Evolutionary conservation across 2,329 filamentous ascomycete genomes (phyloP).

Genomic region (Keithomyces neogunnii): DNA sequence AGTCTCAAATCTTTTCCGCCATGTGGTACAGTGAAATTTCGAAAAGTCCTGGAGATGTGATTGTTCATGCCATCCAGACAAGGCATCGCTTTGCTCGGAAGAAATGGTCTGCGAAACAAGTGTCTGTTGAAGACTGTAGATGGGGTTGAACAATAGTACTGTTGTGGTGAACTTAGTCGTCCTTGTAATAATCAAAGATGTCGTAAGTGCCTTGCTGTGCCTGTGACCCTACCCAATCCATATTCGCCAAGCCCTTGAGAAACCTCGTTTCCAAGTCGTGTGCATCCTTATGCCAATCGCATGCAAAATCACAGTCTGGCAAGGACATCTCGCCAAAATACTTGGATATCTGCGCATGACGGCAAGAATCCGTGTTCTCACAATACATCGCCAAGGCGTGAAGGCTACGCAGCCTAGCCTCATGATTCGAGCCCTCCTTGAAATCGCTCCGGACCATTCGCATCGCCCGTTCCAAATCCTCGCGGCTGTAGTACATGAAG

Average conservation of each 20-base stretch:
- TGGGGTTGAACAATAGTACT: too few relatives aligned
- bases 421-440: constrained; percentile 32
- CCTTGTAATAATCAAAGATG: constrained; percentile 45
- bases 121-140: neutral
- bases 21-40: too few relatives aligned
- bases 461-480: constrained; percentile 71
- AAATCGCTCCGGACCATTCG: constrained; percentile 41
- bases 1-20: too few relatives aligned
- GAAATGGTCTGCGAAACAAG: neutral
- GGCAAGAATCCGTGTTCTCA: constrained; percentile 64
- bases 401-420: constrained; percentile 53
- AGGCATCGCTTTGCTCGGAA: too few relatives aligned
- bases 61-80: too few relatives aligned
- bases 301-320: constrained; percentile 63
- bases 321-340: constrained; percentile 64
- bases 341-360: constrained; percentile 64
- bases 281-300: constrained; percentile 68
- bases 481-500: constrained; percentile 83
- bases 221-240: constrained; percentile 58
- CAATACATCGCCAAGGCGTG: constrained; percentile 70
- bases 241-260: constrained; percentile 44
- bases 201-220: constrained; percentile 50
- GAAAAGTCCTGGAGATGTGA: too few relatives aligned
- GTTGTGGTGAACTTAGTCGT: constrained; percentile 22
- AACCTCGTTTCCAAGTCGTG: constrained; percentile 49